Evolutionary conservation across 495 filamentous ascomycete species (phyloP).

Genomic region (Penicillium paradoxum): DNA sequence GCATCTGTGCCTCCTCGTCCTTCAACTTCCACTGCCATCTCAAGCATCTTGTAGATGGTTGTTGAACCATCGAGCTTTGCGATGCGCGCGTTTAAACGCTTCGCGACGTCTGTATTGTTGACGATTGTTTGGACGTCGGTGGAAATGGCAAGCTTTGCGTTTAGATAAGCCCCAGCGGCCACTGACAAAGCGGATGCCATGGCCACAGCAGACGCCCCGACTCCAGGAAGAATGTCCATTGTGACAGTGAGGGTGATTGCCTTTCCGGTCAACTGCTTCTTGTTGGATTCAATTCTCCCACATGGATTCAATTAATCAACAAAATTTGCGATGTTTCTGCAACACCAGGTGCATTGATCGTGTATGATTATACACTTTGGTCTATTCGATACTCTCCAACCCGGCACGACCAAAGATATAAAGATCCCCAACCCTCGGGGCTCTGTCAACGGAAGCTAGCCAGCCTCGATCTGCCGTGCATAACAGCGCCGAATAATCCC

Average conservation of each 20-base stretch:
- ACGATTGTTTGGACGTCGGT: constrained; percentile 35
- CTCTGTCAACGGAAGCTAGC: constrained; percentile 29
- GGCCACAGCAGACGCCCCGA: constrained; percentile 30
- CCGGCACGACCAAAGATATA: constrained; percentile 1
- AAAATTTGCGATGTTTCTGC: no score
- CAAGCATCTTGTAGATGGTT: constrained; percentile 44
- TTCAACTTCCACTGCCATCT: constrained; percentile 37
- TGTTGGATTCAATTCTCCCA: no score
- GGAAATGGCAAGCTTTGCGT: constrained; percentile 43
- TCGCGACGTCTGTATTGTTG: constrained; percentile 30
- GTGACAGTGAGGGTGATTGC: not conserved
- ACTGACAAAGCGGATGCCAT: constrained; percentile 37
- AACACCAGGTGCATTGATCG: no score
- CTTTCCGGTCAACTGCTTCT: not conserved
- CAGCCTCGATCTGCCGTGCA: constrained; percentile 26
- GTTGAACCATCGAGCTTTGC: constrained; percentile 37
- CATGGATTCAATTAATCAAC: no score
- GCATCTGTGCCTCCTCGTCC: constrained; percentile 32
- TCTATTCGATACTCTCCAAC: not conserved
- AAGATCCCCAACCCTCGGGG: constrained; percentile 1
- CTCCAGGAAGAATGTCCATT: constrained; percentile 40
- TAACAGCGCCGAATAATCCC: constrained; percentile 2
- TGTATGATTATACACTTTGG: not conserved
- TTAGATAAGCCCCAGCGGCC: constrained; percentile 44
- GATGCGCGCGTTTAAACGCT: constrained; percentile 36